Evolutionary conservation across 768 basidiomycete genomes (phyloP).

Genomic region (Boletus edulis): DNA sequence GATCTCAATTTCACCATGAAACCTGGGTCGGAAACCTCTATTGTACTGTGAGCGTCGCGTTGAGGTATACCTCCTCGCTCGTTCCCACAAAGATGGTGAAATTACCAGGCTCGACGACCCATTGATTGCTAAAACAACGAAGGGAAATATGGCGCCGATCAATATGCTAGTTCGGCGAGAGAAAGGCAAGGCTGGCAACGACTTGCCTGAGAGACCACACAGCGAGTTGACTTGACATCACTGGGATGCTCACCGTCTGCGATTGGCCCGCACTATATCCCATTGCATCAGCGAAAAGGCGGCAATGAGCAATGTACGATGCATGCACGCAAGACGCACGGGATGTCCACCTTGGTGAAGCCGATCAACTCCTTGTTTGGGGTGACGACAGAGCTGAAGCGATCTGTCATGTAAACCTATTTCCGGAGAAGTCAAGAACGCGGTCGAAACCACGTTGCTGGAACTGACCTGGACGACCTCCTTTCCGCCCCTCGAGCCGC

Average conservation of each 20-base stretch:
- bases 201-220: constrained; percentile 18
- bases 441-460: neutral
- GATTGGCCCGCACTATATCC: constrained; percentile 17
- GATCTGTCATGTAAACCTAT: constrained; percentile 62
- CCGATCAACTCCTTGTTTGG: constrained; percentile 61
- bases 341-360: constrained; percentile 57
- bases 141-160: neutral
- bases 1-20: too few relatives aligned
- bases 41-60: constrained; percentile 38
- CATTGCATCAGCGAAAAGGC: neutral
- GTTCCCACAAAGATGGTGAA: constrained; percentile 65
- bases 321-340: constrained; percentile 40
- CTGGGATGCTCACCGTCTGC: constrained; percentile 12
- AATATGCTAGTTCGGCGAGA: neutral
- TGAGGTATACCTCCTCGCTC: constrained; percentile 51
- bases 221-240: constrained; percentile 19
- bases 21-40: neutral
- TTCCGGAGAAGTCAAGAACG: neutral
- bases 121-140: constrained; percentile 34
- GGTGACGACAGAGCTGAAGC: constrained; percentile 60
- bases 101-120: constrained; percentile 59
- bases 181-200: neutral
- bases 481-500: constrained; percentile 52
- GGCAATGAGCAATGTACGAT: neutral
- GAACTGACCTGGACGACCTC: constrained; percentile 58